These are phyloP conservation scores for Letharia lupina DNA, from an alignment of 495 filamentous ascomycete species.

Conservation along the genomic window DNA sequence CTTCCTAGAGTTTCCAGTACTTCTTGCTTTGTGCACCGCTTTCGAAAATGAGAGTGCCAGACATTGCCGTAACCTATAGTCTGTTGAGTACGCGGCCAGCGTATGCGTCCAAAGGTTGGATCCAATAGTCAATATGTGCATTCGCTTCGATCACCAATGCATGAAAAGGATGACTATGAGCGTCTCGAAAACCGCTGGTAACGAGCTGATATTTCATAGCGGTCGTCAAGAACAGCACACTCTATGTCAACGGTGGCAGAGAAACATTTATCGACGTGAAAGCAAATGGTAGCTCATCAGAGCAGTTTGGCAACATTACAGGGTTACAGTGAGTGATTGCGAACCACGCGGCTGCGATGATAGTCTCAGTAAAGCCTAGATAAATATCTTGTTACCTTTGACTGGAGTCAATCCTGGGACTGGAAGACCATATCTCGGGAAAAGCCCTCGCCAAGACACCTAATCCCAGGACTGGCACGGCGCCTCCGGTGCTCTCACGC, in stretches of 20 bases:
- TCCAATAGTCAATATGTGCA: slow-evolving; percentile 31
- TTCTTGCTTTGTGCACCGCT: not conserved
- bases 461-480: slow-evolving; percentile 24
- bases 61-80: not conserved
- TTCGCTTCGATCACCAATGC: slow-evolving; percentile 33
- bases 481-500: slow-evolving; percentile 29
- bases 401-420: slow-evolving; percentile 35
- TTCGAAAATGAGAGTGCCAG: slow-evolving; percentile 1
- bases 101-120: slow-evolving; percentile 21
- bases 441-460: slow-evolving; percentile 28
- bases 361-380: slow-evolving; percentile 25
- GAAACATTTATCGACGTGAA: slow-evolving; percentile 29
- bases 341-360: not conserved
- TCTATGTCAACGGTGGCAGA: slow-evolving; percentile 36
- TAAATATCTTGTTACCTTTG: slow-evolving; percentile 31
- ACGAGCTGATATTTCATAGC: slow-evolving; percentile 26
- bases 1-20: not conserved
- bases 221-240: slow-evolving; percentile 30
- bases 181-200: not conserved
- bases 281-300: slow-evolving; percentile 14
- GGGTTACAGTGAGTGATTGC: slow-evolving; percentile 24
- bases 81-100: slow-evolving; percentile 1
- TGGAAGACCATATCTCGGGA: slow-evolving; percentile 36
- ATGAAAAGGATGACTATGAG: not conserved
- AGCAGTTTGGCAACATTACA: slow-evolving; percentile 16